Percentiles rank a stretch among this genome's conserved stretches.
phyloP scores from a whole-genome alignment of 2,329 filamentous ascomycete species.

The Verticillium albo-atrum region DNA sequence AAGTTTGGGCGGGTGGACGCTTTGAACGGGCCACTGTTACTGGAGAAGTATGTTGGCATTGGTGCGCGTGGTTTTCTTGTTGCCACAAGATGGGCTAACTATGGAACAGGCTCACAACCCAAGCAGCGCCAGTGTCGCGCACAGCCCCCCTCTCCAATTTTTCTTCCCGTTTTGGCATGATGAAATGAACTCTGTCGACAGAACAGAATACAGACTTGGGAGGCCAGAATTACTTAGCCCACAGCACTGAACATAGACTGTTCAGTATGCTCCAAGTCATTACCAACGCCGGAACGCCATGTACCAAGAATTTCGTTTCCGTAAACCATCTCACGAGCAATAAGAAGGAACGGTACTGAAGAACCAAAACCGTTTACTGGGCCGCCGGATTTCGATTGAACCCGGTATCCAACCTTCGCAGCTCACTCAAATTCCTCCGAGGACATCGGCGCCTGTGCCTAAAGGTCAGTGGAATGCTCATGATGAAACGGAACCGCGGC shows the following conservation, averaged over 20 bases:
- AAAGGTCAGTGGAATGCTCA: not conserved
- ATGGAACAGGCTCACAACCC: constrained; percentile 54
- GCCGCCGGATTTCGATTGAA: not conserved
- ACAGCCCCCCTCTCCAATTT: constrained; percentile 65
- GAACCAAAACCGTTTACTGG: not conserved
- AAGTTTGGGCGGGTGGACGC: constrained; percentile 93
- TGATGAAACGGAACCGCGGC: not conserved
- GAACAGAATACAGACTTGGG: not conserved
- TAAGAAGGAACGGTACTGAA: not conserved
- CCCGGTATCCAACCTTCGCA: not conserved
- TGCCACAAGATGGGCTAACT: constrained; percentile 16
- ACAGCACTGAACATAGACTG: not conserved
- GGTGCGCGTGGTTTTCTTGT: not conserved
- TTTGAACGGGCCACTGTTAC: constrained; percentile 76
- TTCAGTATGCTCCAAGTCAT: not conserved
- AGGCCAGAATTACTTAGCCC: not conserved
- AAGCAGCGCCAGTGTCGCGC: constrained; percentile 53
- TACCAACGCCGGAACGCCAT: not conserved
- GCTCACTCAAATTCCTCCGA: constrained; percentile 40
- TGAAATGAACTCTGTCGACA: constrained; percentile 28
- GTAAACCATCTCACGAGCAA: not conserved
- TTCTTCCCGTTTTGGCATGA: constrained; percentile 71
- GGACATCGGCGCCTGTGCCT: constrained; percentile 35
- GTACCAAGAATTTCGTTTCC: not conserved
- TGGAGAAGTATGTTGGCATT: constrained; percentile 72